A percentile compares a stretch with the other conserved stretches of the same genome.
These are phyloP conservation scores for Ogataea henricii DNA, from an alignment of 805 yeast genomes.

Conservation along the genomic window DNA sequence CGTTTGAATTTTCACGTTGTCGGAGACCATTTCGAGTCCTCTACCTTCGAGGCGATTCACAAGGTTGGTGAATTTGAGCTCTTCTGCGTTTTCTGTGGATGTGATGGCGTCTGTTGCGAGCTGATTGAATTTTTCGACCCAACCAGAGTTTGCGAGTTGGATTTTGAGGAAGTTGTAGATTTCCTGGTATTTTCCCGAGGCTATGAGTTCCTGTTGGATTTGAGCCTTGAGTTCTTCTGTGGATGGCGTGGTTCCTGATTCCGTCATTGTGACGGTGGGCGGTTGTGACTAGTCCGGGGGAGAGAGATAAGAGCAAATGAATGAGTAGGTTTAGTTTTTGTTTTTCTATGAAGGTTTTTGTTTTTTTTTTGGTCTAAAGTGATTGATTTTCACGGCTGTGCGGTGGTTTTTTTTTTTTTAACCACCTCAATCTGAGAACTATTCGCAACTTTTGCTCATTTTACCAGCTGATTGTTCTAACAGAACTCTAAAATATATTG, in stretches of 20 bases:
- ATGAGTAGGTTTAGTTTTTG: background rate
- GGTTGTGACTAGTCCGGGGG: no score
- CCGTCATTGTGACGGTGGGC: conserved; percentile 14
- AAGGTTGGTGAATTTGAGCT: conserved; percentile 53
- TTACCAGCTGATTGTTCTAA: no score
- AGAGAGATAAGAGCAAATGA: no score
- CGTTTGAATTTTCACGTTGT: conserved; percentile 58
- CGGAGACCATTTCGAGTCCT: conserved; percentile 73
- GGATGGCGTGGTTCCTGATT: conserved; percentile 10
- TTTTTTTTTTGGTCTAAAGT: no score
- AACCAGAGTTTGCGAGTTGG: conserved; percentile 73
- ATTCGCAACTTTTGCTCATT: no score
- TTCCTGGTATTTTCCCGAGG: conserved; percentile 79
- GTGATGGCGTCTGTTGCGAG: conserved; percentile 51
- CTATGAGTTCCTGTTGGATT: conserved; percentile 69
- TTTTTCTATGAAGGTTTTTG: no score
- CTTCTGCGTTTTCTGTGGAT: conserved; percentile 24
- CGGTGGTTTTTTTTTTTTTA: no score
- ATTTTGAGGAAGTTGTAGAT: conserved; percentile 65
- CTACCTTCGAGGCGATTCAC: conserved; percentile 56
- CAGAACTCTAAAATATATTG: no score
- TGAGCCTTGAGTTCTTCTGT: conserved; percentile 48
- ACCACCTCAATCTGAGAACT: no score
- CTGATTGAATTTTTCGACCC: conserved; percentile 75
- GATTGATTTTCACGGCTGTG: no score